phyloP scores from a whole-genome alignment of 2,329 filamentous ascomycete species.

The Penicillium frequentans region DNA sequence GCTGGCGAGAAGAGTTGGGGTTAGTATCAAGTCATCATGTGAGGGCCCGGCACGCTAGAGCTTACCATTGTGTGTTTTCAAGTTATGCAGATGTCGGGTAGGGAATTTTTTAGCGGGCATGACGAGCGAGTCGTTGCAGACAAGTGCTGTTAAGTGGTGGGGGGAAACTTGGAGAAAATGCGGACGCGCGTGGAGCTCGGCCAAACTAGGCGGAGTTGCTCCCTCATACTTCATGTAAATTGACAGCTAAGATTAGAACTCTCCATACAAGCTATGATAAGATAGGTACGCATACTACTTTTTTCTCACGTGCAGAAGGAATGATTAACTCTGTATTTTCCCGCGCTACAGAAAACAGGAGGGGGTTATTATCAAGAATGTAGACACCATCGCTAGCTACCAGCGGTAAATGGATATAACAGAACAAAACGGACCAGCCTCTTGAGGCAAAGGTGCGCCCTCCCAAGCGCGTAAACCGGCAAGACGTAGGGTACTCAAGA shows the following conservation, averaged over 20 bases:
- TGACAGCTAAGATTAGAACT: not conserved
- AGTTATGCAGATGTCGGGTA: slow-evolving; percentile 40
- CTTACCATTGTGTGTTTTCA: slow-evolving; percentile 47
- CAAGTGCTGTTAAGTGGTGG: not conserved
- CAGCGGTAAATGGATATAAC: slow-evolving; percentile 39
- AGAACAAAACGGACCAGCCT: slow-evolving; percentile 32
- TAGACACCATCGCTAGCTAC: slow-evolving; percentile 44
- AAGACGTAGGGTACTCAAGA: slow-evolving; percentile 39
- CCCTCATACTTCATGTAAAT: not conserved
- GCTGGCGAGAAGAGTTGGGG: slow-evolving; percentile 44
- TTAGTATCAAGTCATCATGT: not conserved
- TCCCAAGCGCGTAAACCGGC: slow-evolving; percentile 29
- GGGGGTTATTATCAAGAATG: slow-evolving; percentile 44
- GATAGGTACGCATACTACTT: too few relatives aligned
- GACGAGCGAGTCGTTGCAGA: not conserved
- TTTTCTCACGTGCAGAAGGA: not conserved
- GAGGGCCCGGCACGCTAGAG: not conserved
- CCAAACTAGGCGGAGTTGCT: slow-evolving; percentile 5
- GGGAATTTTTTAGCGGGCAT: slow-evolving; percentile 36
- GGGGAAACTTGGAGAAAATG: slow-evolving; percentile 6
- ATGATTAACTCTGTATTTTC: slow-evolving; percentile 40
- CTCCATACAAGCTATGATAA: not conserved
- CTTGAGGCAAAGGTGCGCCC: slow-evolving; percentile 30
- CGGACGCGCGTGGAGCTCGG: slow-evolving; percentile 13
- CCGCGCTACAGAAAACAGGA: slow-evolving; percentile 41